These are phyloP conservation scores for Hymenoscyphus scutula DNA, from an alignment of 2,329 filamentous ascomycete species.

Conservation along the genomic window DNA sequence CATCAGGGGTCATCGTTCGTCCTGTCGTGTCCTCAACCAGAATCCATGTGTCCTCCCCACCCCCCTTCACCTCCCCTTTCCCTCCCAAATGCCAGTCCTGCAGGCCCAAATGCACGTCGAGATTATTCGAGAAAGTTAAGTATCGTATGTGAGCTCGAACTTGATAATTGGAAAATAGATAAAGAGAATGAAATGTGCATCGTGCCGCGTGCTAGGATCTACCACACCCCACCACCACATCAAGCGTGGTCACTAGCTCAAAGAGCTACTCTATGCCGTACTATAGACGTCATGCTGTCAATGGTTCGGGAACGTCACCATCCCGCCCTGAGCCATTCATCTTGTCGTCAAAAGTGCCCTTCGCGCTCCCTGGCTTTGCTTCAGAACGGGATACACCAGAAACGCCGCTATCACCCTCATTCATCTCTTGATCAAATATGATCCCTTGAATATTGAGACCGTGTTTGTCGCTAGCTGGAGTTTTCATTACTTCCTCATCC, in stretches of 20 bases:
- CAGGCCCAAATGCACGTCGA: conserved; percentile 19
- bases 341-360: conserved; percentile 18
- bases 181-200: conserved; percentile 23
- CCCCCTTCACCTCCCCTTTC: too few relatives aligned
- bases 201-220: conserved; percentile 12
- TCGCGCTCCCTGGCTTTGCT: conserved; percentile 21
- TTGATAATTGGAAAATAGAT: conserved; percentile 16
- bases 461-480: conserved; percentile 33
- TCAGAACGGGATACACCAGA: conserved; percentile 34
- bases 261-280: conserved; percentile 10
- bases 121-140: conserved; percentile 17
- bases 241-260: not conserved
- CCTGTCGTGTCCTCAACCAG: conserved; percentile 10
- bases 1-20: conserved; percentile 19
- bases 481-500: conserved; percentile 34
- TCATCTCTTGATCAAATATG: conserved; percentile 33
- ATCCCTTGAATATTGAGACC: conserved; percentile 37
- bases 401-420: conserved; percentile 36
- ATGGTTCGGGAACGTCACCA: conserved; percentile 17
- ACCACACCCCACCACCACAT: conserved; percentile 6
- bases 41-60: not conserved
- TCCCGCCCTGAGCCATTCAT: conserved; percentile 10
- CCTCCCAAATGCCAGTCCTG: conserved; percentile 15
- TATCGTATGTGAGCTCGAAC: conserved; percentile 14
- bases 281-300: conserved; percentile 22